Percentiles rank a stretch among this genome's conserved stretches.
Conservation (phyloP, 2,329 filamentous ascomycete species). For the Raffaelea ambrosiae region DNA sequence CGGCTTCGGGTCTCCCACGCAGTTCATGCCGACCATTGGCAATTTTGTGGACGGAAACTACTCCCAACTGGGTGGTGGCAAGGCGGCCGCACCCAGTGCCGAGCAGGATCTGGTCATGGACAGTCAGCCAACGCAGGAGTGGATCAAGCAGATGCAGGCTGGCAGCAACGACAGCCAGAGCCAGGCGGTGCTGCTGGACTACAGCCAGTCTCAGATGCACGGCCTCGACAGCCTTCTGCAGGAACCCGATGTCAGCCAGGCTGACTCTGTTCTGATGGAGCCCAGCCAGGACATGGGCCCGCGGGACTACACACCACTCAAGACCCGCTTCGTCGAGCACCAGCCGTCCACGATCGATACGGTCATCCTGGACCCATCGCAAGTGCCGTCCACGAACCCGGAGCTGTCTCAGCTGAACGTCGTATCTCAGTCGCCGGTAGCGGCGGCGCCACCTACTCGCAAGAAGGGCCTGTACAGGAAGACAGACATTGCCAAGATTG, state of each 20-base stretch:
- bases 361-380: constrained; percentile 38
- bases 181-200: constrained; percentile 43
- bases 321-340: constrained; percentile 54
- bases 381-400: constrained; percentile 23
- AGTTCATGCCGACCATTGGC: constrained; percentile 49
- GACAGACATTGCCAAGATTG: constrained; percentile 24
- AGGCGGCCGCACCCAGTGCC: constrained; percentile 36
- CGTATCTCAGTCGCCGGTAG: too few relatives aligned
- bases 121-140: constrained; percentile 32
- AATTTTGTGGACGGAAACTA: constrained; percentile 52
- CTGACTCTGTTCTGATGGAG: constrained; percentile 52
- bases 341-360: constrained; percentile 66
- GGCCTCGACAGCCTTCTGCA: constrained; percentile 48
- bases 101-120: constrained; percentile 41
- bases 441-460: constrained; percentile 33
- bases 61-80: constrained; percentile 35
- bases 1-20: constrained; percentile 27
- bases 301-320: constrained; percentile 62
- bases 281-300: constrained; percentile 78
- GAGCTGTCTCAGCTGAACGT: constrained; percentile 11
- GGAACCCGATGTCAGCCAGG: constrained; percentile 44
- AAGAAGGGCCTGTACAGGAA: constrained; percentile 47
- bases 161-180: constrained; percentile 18
- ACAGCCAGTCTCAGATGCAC: constrained; percentile 52
- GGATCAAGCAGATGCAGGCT: constrained; percentile 16